A percentile compares a stretch with the other conserved stretches of the same genome.
Evolutionary conservation across 179 eudicot species (phyloP).

Genomic region (Actinidia arguta): DNA sequence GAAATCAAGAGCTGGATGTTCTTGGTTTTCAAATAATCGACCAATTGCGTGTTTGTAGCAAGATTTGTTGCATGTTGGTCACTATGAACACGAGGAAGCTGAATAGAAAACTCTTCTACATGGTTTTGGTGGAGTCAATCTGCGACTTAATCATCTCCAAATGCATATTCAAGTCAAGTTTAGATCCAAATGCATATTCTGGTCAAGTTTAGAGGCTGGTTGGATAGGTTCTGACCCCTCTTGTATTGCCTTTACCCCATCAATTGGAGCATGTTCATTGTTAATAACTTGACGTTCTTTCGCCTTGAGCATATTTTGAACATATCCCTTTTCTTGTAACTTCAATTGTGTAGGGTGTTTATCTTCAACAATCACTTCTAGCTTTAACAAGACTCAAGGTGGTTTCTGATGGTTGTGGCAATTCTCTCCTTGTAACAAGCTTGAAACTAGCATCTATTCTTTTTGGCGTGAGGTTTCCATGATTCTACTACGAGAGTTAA

Average conservation of each 20-base stretch:
- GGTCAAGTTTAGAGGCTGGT: background rate
- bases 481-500: background rate
- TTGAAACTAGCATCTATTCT: background rate
- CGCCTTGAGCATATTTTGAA: background rate
- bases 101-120: background rate
- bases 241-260: background rate
- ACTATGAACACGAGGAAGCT: background rate
- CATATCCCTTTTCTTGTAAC: background rate
- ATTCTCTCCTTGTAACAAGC: background rate
- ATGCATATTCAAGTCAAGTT: background rate
- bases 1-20: background rate
- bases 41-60: background rate
- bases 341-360: background rate
- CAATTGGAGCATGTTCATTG: background rate
- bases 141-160: background rate
- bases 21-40: background rate
- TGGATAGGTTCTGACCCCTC: background rate
- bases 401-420: background rate
- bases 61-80: background rate
- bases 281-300: background rate
- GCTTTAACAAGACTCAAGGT: too few relatives aligned
- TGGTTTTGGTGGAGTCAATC: background rate
- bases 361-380: too few relatives aligned
- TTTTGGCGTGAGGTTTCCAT: background rate
- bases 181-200: background rate